Evolutionary conservation across 2,329 filamentous ascomycete species (phyloP), one percentile per base, ranked within the genome.

Genomic region (Colletotrichum zoysiae): DNA sequence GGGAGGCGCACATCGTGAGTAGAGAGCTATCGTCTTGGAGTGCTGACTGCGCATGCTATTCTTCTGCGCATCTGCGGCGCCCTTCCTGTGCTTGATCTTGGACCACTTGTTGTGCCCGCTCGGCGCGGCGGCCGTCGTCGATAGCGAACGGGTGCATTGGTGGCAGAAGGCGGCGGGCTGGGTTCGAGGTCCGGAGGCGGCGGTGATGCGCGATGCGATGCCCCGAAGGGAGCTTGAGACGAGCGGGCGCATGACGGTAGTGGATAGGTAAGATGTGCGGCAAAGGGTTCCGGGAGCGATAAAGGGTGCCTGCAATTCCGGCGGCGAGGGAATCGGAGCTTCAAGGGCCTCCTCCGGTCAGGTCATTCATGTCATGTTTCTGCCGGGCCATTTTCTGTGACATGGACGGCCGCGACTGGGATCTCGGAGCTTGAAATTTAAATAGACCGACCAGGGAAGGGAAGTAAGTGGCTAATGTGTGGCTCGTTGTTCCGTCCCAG

Each of bases 1-100:
- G 48, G 6, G 33, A 42, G 8, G 80, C 86, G 76, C 82, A 94
- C 93, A 84, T 84, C 93, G 95, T 1, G 93, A 93, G 71, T 91
- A 91, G 73, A 91, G 87, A 61, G 91, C 89, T 69, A 98, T 92
- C 72, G 92, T 89, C 75, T 93, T 91, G 30, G 91, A 87, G 76
- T 97, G 88, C 56, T 86, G 81, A 58, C 87, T 89, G 40, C 95
- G 91, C 76, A 91, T 87, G 55, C 87, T 88, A 82, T 90, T 94
- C 82, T 95, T 97, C 76, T 91, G 91, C 71, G 87, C 88, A 81
- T 99, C 96, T 70, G 91, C 92, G 73, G 92, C 93, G 63, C 92
- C 95, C 82, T 99, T 99, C 81, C 96, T 94, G 81, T 98, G 96
- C 79, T 92, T 93, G 83, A 98, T 98, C 78, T 96, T 97, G 70